phyloP scores from a whole-genome alignment of 2,329 filamentous ascomycete species.

The Aureobasidium sp. region DNA sequence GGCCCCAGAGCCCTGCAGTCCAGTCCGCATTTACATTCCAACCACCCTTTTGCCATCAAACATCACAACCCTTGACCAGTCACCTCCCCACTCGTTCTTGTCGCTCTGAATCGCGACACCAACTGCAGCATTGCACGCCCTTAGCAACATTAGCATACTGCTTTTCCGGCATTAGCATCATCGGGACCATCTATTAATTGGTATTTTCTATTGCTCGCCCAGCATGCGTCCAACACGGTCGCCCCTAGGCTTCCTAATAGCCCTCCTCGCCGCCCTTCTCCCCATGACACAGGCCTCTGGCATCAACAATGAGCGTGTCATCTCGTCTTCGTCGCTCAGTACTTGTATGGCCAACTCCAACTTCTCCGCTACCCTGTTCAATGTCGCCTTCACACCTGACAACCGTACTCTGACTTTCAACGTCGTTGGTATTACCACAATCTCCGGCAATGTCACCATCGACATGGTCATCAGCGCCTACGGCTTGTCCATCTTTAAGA shows the following conservation, averaged over 20 bases:
- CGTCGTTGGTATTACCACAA: constrained; percentile 74
- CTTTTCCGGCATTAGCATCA: neutral
- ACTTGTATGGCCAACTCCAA: constrained; percentile 76
- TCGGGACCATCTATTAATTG: neutral
- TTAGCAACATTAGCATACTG: neutral
- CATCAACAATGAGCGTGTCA: constrained; percentile 46
- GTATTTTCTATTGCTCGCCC: constrained; percentile 6
- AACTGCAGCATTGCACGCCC: neutral
- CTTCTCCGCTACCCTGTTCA: constrained; percentile 83
- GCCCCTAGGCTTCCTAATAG: constrained; percentile 28
- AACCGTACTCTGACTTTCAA: constrained; percentile 68
- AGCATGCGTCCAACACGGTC: constrained; percentile 28
- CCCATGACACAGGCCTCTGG: constrained; percentile 36
- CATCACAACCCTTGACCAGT: neutral
- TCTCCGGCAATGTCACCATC: constrained; percentile 74
- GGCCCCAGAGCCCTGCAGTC: neutral
- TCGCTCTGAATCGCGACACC: neutral
- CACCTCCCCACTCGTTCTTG: constrained; percentile 9
- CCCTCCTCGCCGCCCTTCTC: constrained; percentile 29
- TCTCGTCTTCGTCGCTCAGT: constrained; percentile 77
- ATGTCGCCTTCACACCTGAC: constrained; percentile 69
- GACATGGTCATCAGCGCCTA: constrained; percentile 74
- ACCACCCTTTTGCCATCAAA: constrained; percentile 1
- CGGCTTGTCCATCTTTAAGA: constrained; percentile 64
- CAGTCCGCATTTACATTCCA: constrained; percentile 11